Evolutionary conservation across 257 asterid genomes (phyloP).

Genomic region (Gentiana macrophylla): DNA sequence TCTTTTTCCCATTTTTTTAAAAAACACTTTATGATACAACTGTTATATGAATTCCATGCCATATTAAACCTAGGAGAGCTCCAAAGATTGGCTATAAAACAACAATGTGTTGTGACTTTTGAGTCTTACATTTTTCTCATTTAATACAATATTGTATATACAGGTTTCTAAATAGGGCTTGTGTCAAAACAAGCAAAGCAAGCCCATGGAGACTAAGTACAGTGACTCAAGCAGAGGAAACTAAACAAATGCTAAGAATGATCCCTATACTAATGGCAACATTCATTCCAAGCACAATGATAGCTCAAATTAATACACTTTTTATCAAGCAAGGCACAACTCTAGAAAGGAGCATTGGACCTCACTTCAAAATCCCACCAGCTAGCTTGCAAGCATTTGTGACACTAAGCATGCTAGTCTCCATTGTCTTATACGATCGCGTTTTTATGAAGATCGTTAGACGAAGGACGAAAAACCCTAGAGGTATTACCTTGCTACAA

Average conservation of each 20-base stretch:
- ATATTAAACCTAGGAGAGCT: too few relatives aligned
- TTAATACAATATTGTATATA: too few relatives aligned
- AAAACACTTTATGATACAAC: too few relatives aligned
- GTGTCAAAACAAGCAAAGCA: too few relatives aligned
- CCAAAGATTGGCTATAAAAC: too few relatives aligned
- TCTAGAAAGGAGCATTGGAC: slow-evolving; percentile 5
- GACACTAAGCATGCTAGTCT: slow-evolving; percentile 60
- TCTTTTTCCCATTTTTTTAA: too few relatives aligned
- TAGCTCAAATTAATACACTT: slow-evolving; percentile 31
- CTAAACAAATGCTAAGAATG: slow-evolving; percentile 72
- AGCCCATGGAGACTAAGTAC: slow-evolving; percentile 58
- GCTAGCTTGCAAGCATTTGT: slow-evolving; percentile 48
- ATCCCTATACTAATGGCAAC: slow-evolving; percentile 54
- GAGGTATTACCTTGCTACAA: slow-evolving; percentile 69
- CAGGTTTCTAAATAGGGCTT: too few relatives aligned
- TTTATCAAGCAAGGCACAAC: slow-evolving; percentile 8
- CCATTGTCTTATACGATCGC: slow-evolving; percentile 60
- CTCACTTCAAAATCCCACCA: slow-evolving; percentile 27
- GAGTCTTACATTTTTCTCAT: too few relatives aligned
- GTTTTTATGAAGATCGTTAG: slow-evolving; percentile 27
- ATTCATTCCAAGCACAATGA: slow-evolving; percentile 59
- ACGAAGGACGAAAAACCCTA: slow-evolving; percentile 61
- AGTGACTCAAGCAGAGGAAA: slow-evolving; percentile 76
- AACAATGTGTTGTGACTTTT: too few relatives aligned
- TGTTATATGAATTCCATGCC: too few relatives aligned